phyloP scores from a whole-genome alignment of 2,329 filamentous ascomycete species.

The Verticillium klebahnii region DNA sequence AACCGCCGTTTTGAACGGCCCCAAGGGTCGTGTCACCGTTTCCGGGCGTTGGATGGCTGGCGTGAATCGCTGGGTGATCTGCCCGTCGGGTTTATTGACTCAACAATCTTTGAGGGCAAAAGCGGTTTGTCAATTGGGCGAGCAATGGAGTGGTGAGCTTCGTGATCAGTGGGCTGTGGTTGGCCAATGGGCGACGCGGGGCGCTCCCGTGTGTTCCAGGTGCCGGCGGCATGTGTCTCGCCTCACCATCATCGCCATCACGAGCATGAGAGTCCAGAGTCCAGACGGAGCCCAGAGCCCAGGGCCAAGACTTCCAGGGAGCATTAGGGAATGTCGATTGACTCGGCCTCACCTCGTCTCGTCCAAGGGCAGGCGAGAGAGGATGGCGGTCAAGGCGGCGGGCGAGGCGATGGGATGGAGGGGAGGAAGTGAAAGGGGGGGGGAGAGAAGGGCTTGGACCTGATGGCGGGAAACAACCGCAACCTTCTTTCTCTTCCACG shows the following conservation, averaged over 20 bases:
- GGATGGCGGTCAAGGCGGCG: not conserved
- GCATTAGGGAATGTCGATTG: not conserved
- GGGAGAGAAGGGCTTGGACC: not conserved
- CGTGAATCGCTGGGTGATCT: not conserved
- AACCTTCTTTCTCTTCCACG: not conserved
- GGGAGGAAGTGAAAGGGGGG: not conserved
- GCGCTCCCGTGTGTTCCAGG: not conserved
- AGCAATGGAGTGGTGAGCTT: constrained; percentile 5
- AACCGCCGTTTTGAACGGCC: not conserved
- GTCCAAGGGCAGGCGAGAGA: not conserved
- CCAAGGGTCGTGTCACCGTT: not conserved
- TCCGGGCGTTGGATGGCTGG: not conserved
- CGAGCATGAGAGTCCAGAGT: not conserved
- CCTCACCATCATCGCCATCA: not conserved
- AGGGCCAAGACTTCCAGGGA: not conserved
- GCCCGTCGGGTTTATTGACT: not conserved
- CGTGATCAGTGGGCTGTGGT: constrained; percentile 23
- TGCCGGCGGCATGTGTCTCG: not conserved
- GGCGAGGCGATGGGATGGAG: not conserved
- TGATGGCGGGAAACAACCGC: not conserved
- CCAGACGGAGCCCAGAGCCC: not conserved
- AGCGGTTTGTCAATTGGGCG: constrained; percentile 8
- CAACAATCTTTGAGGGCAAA: not conserved
- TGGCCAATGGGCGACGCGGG: constrained; percentile 24
- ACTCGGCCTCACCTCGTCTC: not conserved